Conservation (phyloP, 1,284 basidiomycete species). For the Hypsizygus ulmarius region DNA sequence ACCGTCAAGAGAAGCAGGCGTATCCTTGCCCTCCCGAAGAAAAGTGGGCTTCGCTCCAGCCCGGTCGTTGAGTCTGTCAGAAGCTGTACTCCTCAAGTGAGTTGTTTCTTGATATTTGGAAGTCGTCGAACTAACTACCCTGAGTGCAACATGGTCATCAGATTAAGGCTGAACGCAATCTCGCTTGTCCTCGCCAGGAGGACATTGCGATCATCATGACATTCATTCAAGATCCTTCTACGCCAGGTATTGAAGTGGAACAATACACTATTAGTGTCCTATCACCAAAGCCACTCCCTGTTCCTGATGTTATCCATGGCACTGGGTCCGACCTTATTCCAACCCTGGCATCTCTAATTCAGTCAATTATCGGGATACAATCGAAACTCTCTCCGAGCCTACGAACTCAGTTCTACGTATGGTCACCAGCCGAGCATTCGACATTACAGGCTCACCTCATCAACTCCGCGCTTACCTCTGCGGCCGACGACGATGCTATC, state of each 20-base stretch:
- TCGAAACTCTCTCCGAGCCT: constrained; percentile 17
- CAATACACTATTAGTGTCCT: constrained; percentile 36
- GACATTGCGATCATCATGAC: constrained; percentile 44
- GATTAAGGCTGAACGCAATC: constrained; percentile 41
- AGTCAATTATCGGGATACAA: constrained; percentile 28
- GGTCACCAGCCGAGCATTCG: constrained; percentile 37
- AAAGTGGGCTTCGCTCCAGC: constrained; percentile 23
- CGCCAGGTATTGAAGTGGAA: constrained; percentile 28
- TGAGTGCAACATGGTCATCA: constrained; percentile 16
- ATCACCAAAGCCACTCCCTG: constrained; percentile 22
- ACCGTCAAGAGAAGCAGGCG: constrained; percentile 42
- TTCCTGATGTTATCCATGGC: constrained; percentile 21
- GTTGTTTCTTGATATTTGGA: background rate
- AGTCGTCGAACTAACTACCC: background rate
- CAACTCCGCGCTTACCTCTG: constrained; percentile 36
- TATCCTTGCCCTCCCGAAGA: constrained; percentile 40
- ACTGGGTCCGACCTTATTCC: constrained; percentile 31
- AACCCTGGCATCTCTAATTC: constrained; percentile 35
- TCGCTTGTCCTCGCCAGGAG: constrained; percentile 40
- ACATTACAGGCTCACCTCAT: constrained; percentile 42
- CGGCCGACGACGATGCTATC: constrained; percentile 32
- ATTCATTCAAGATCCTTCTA: constrained; percentile 39
- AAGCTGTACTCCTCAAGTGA: constrained; percentile 19
- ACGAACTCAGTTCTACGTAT: constrained; percentile 44
- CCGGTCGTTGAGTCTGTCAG: constrained; percentile 40